Conservation (phyloP, 805 yeast genomes). For the Wickerhamiella australiensis region DNA sequence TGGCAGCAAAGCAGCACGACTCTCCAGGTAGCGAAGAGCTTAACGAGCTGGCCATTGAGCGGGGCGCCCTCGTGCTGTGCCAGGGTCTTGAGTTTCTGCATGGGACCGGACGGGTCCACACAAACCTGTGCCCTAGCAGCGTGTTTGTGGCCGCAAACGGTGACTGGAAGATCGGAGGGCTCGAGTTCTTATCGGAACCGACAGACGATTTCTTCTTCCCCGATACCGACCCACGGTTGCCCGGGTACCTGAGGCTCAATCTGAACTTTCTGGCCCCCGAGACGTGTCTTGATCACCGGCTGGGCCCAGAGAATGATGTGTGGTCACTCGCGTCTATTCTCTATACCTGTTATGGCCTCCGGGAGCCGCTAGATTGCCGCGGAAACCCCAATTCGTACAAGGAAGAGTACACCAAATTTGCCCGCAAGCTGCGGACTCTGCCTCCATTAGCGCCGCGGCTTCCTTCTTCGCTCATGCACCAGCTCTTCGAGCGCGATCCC, state of each 20-base stretch:
- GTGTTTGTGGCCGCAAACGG: constrained; percentile 63
- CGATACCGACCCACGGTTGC: constrained; percentile 64
- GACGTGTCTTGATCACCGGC: constrained; percentile 49
- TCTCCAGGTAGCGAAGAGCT: constrained; percentile 36
- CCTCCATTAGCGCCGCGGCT: constrained; percentile 28
- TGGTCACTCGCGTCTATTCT: constrained; percentile 76
- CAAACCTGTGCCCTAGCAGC: constrained; percentile 66
- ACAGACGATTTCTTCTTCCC: constrained; percentile 49
- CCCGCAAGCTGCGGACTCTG: constrained; percentile 25
- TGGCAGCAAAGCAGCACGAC: constrained; percentile 26
- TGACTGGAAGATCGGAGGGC: constrained; percentile 88
- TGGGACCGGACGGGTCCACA: constrained; percentile 55
- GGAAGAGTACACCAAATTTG: constrained; percentile 35
- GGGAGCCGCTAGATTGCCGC: constrained; percentile 37
- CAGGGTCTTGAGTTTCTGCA: constrained; percentile 78
- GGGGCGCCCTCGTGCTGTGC: constrained; percentile 69
- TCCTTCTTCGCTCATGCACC: constrained; percentile 28
- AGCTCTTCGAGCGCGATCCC: constrained; percentile 35
- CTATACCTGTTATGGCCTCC: constrained; percentile 48
- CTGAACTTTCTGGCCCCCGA: constrained; percentile 79
- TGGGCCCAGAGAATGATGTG: constrained; percentile 61
- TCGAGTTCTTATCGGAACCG: constrained; percentile 42
- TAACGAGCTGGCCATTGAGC: constrained; percentile 61
- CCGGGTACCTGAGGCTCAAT: constrained; percentile 55
- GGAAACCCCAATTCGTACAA: constrained; percentile 39